A percentile compares a stretch with the other conserved stretches of the same genome.
phyloP scores from a whole-genome alignment of 2,329 filamentous ascomycete genomes.

The Fusarium lateritium region DNA sequence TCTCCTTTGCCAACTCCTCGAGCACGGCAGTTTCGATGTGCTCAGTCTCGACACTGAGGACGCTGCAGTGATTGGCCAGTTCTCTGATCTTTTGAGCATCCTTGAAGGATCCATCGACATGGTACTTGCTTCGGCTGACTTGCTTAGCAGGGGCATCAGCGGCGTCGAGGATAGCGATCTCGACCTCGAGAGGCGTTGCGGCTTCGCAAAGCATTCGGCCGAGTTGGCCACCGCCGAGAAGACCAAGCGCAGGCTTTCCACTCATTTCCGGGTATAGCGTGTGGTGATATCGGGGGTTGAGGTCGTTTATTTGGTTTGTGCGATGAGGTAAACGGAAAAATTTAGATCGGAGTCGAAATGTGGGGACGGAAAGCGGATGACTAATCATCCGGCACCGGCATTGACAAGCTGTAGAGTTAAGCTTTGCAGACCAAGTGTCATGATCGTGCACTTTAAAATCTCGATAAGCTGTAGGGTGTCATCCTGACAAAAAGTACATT shows the following conservation, averaged over 20 bases:
- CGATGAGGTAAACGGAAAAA: conserved; percentile 28
- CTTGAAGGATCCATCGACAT: conserved; percentile 91
- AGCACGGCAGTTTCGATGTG: conserved; percentile 93
- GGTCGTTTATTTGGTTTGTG: conserved; percentile 15
- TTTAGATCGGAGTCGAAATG: conserved; percentile 29
- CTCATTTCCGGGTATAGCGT: conserved; percentile 9
- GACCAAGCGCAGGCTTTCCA: conserved; percentile 56
- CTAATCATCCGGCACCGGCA: not conserved
- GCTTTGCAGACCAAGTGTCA: not conserved
- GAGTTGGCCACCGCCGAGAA: conserved; percentile 78
- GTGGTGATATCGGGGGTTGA: not conserved
- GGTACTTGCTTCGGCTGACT: conserved; percentile 80
- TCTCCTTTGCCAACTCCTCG: conserved; percentile 81
- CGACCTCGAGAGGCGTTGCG: conserved; percentile 80
- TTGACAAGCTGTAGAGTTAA: too few relatives aligned
- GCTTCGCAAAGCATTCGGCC: conserved; percentile 95
- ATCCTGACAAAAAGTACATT: fast-evolving
- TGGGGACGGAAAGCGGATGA: conserved; percentile 13
- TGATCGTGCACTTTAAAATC: not conserved
- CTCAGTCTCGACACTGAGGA: conserved; percentile 95
- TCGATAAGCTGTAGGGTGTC: too few relatives aligned
- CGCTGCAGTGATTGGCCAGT: conserved; percentile 82
- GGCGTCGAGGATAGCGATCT: conserved; percentile 84
- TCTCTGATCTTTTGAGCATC: conserved; percentile 83
- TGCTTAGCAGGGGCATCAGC: conserved; percentile 86